Percentiles rank a stretch among this genome's conserved stretches.
phyloP scores from a whole-genome alignment of 2,329 filamentous ascomycete species.

The Cytospora leucostoma region DNA sequence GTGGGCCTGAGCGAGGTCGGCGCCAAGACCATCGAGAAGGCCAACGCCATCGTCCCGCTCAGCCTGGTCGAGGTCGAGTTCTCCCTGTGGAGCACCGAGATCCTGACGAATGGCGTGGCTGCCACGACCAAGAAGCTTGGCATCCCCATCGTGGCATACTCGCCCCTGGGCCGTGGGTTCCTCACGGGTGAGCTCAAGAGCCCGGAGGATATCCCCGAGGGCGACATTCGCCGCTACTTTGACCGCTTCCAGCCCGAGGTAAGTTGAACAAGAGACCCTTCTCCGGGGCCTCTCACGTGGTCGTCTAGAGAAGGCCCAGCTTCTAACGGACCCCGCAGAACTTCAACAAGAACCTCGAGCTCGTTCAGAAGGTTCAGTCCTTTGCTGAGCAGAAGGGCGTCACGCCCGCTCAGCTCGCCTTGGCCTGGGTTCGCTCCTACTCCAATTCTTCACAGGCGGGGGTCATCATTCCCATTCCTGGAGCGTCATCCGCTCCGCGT shows the following conservation, averaged over 20 bases:
- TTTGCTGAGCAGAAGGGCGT: constrained; percentile 50
- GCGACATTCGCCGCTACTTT: no score
- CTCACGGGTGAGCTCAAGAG: constrained; percentile 33
- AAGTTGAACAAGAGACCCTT: no score
- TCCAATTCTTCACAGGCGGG: constrained; percentile 43
- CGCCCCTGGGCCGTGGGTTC: constrained; percentile 46
- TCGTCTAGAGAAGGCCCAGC: constrained; percentile 51
- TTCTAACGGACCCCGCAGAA: no score
- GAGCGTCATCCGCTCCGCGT: constrained; percentile 45
- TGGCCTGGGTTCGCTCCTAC: constrained; percentile 51
- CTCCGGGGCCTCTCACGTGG: no score
- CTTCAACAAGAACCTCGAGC: constrained; percentile 54
- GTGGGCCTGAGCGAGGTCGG: constrained; percentile 47
- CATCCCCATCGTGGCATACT: constrained; percentile 57
- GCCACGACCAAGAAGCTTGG: constrained; percentile 49
- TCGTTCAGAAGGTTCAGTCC: constrained; percentile 49
- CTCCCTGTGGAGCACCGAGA: constrained; percentile 47
- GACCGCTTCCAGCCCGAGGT: no score
- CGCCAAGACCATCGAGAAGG: no score
- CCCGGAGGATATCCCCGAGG: constrained; percentile 46
- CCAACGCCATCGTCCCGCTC: no score
- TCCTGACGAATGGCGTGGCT: constrained; percentile 52
- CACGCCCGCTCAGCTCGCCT: constrained; percentile 53
- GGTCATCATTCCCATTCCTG: constrained; percentile 52
- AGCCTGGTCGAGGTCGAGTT: constrained; percentile 59